A percentile compares a stretch with the other conserved stretches of the same genome.
Conservation (phyloP, 169 alveolate species). For the Cryptosporidium bovis region DNA sequence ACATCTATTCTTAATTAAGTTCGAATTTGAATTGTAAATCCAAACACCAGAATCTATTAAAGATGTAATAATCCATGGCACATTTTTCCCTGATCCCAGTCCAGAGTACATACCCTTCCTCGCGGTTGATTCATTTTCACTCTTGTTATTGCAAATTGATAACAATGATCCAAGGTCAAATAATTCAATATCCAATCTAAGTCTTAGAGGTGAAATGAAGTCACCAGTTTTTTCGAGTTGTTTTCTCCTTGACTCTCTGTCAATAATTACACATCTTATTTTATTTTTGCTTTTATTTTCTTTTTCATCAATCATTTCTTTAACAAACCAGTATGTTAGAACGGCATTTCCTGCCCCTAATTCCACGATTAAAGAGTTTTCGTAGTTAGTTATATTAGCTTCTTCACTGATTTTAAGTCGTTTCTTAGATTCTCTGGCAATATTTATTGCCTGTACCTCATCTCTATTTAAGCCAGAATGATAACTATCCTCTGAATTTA, state of each 20-base stretch:
- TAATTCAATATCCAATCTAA: slow-evolving; percentile 60
- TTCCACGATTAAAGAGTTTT: slow-evolving; percentile 36
- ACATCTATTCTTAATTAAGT: not conserved
- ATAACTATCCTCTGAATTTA: not conserved
- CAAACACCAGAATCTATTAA: slow-evolving; percentile 30
- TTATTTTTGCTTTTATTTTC: not conserved
- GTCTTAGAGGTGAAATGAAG: slow-evolving; percentile 19
- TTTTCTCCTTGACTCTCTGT: slow-evolving; percentile 70
- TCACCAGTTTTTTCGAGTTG: slow-evolving; percentile 33
- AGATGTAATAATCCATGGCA: slow-evolving; percentile 46
- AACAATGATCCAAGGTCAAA: slow-evolving; percentile 41
- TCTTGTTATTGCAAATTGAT: slow-evolving; percentile 8
- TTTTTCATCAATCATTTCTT: slow-evolving; percentile 8
- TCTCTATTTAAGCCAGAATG: slow-evolving; percentile 13
- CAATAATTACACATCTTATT: slow-evolving; percentile 40
- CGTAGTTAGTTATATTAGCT: not conserved
- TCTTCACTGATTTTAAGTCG: not conserved
- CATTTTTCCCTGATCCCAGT: slow-evolving; percentile 2
- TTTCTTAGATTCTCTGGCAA: slow-evolving; percentile 7
- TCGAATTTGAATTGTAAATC: slow-evolving; percentile 17
- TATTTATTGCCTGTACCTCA: slow-evolving; percentile 49
- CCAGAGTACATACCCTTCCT: slow-evolving; percentile 19
- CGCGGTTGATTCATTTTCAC: not conserved
- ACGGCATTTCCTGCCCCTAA: slow-evolving; percentile 74
- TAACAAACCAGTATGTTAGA: slow-evolving; percentile 53